Evolutionary conservation across 2,329 filamentous ascomycete genomes (phyloP), one percentile per base, ranked within the genome.

Genomic region (Penicillium sp.): DNA sequence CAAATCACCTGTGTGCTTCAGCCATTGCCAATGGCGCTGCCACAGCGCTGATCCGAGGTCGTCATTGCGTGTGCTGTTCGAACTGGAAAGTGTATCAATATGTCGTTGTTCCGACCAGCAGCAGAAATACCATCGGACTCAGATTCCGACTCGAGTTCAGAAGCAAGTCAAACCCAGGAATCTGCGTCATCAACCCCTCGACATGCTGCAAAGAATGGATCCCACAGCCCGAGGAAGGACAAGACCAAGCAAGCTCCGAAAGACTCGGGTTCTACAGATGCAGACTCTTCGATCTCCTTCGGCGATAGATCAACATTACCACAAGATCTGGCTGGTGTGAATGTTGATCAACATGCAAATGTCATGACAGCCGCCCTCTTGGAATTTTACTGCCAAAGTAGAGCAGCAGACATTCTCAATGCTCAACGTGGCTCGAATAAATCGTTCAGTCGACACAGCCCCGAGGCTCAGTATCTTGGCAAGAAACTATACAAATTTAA

Each of bases 331-430:
- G 59, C 68, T 13, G 68, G 69, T 45, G 56, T 69, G 4, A 70
- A 75, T 54, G 60, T 65, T 6, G 70, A 73, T 35, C 68, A 65
- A 5, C 74, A 77, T 61, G 66, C 71, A 35, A 70, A 72, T 35
- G 65, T 77, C 42, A 72, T 79, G 70, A 76, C 76, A 16, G 66
- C 74, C 15, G 73, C 76, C 1, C 61, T 79, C 15, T 65, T 79
- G 5, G 76, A 78, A 52, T 77, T 77, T 53, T 78, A 75, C 56
- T 77, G 74, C 46, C 61, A 73, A 15, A 75, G 63, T 35, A 71
- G 72, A 51, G 76, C 76, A n/a, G 71, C 72, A 23, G 76, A 78
- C 41, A 68, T 77, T 46, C 67, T 79, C 37, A 79, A 78, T 63
- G 66, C 68, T 10, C 69, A 74, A 34, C 55, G 66, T 29, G 71